Evolutionary conservation across 225 moss, liverwort and hornwort genomes (phyloP), one percentile per base, ranked within the genome.

Genomic region (Pseudisothecium myosuroides): DNA sequence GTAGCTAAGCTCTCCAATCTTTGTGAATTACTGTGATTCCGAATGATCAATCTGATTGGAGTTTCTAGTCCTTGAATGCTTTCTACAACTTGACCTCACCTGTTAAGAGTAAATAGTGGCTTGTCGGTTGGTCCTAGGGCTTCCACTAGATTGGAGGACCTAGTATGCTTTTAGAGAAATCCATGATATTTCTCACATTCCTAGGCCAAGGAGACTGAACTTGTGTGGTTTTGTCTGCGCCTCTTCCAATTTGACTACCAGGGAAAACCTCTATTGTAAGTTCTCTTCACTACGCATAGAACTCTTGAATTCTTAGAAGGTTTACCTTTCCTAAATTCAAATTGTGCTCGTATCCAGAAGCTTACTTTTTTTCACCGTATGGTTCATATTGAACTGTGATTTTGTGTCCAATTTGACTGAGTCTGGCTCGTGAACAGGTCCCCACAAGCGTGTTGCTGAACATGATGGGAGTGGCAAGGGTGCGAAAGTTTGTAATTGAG

Each of bases 211-310:
- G 63, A 45, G 68, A 74, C 90, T 90, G 82, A 89, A 78, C 34
- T 28, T 92, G 37, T 88, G 87, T 88, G 87, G 41, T 71, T 64
- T 74, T 90, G 83, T 87, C 39, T 85, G 88, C 41, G 43, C 76
- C 86, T 85, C 39, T 83, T 85, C 64, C 76, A 64, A 79, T 59
- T 36, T 64, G 80, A 56, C 62, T 55, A 71, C 81, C 93, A 97
- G 97, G 97, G 68, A 97, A 97, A 87, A 93, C 97, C 86, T 95
- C 97, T 15, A 94, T 95, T 49, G 97, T 97, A 92, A 95, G 94
- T 89, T 85, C 76, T 63, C 71, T 65, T 43, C 55, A 67, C 86
- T 68, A 55, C 49, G 13, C 80, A 34, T 55, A 65, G 52, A 49
- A 71, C 58, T 82, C 32, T 71, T 63, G 39, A 79, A 79, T 88